Evolutionary conservation across 2,329 filamentous ascomycete species (phyloP).

Genomic region (Pseudocercospora macadamiae): DNA sequence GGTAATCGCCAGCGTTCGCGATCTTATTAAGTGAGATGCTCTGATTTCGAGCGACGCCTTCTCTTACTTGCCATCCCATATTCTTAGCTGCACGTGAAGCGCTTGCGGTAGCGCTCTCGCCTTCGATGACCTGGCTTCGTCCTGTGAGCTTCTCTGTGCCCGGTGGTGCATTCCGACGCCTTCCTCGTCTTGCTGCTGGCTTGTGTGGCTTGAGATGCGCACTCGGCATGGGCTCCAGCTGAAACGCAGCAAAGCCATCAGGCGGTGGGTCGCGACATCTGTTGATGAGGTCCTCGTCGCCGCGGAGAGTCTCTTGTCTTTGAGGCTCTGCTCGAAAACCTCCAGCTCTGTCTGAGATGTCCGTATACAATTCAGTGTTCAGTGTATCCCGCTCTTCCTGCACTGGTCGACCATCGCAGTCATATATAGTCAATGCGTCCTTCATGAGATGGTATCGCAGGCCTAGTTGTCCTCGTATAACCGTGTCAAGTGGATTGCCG

Average conservation of each 20-base stretch:
- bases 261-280: constrained; percentile 73
- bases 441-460: constrained; percentile 82
- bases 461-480: constrained; percentile 87
- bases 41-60: constrained; percentile 61
- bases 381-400: constrained; percentile 76
- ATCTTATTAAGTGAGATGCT: constrained; percentile 66
- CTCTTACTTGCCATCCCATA: constrained; percentile 80
- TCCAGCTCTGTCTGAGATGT: constrained; percentile 88
- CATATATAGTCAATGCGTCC: constrained; percentile 84
- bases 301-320: constrained; percentile 72
- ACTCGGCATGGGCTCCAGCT: constrained; percentile 37
- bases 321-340: constrained; percentile 81
- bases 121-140: constrained; percentile 70
- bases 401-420: constrained; percentile 76
- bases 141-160: constrained; percentile 67
- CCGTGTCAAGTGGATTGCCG: constrained; percentile 89
- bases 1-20: constrained; percentile 61
- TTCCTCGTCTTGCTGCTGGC: constrained; percentile 34
- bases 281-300: constrained; percentile 79
- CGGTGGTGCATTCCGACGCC: constrained; percentile 52
- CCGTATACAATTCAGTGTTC: constrained; percentile 91
- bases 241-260: constrained; percentile 34
- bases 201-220: constrained; percentile 35
- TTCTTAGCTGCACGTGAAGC: constrained; percentile 75
- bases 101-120: constrained; percentile 68